Percentiles rank a stretch among this genome's conserved stretches.
These are phyloP conservation scores for Aspergillus wentii DNA, from an alignment of 495 filamentous ascomycete genomes.

Conservation along the genomic window DNA sequence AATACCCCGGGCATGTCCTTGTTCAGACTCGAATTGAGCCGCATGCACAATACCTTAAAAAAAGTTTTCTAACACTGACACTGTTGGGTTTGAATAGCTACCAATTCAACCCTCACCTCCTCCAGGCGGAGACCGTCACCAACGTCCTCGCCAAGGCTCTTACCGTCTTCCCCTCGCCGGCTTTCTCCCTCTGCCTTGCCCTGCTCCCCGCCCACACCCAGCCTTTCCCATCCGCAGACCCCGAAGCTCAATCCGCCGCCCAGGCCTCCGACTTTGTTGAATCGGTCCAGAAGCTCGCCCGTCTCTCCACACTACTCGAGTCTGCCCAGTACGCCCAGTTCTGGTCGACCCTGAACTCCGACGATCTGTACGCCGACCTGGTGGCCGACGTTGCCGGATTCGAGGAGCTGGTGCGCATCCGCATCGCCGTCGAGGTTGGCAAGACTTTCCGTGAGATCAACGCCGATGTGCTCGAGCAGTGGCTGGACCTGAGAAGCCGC, in stretches of 20 bases:
- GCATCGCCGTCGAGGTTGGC: slow-evolving; percentile 84
- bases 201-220: slow-evolving; percentile 80
- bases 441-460: slow-evolving; percentile 84
- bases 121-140: slow-evolving; percentile 92
- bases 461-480: slow-evolving; percentile 71
- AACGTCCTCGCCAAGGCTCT: slow-evolving; percentile 98
- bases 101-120: slow-evolving; percentile 99
- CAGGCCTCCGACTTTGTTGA: slow-evolving; percentile 63
- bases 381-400: slow-evolving; percentile 92
- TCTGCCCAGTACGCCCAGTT: slow-evolving; percentile 83
- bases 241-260: slow-evolving; percentile 58
- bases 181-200: slow-evolving; percentile 90
- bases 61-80: too few species aligned
- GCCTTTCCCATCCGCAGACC: slow-evolving; percentile 44
- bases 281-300: slow-evolving; percentile 82
- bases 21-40: slow-evolving; percentile 2
- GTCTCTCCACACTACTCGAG: slow-evolving; percentile 79
- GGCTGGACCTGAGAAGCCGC: slow-evolving; percentile 72
- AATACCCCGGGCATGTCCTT: too few species aligned
- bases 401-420: slow-evolving; percentile 89
- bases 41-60: not conserved
- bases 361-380: slow-evolving; percentile 94
- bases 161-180: slow-evolving; percentile 93
- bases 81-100: slow-evolving; percentile 65
- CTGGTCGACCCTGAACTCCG: slow-evolving; percentile 88